Conservation (phyloP, 352 stramenopile genomes). For the Phytophthora constricta region DNA sequence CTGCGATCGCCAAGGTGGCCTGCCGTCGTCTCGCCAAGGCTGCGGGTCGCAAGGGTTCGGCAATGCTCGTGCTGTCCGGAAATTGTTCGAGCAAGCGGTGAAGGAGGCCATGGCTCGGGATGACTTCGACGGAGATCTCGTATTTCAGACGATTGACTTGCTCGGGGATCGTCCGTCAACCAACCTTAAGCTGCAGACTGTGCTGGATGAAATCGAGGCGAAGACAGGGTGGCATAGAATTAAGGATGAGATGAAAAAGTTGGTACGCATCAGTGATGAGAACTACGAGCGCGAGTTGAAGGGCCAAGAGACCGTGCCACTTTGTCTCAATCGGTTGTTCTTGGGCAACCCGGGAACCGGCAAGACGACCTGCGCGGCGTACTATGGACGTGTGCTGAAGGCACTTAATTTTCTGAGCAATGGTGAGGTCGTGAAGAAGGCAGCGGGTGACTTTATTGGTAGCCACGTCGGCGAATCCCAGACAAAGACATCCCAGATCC, state of each 20-base stretch:
- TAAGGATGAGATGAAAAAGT: slow-evolving; percentile 75
- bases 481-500: slow-evolving; percentile 84
- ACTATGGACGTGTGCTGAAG: slow-evolving; percentile 90
- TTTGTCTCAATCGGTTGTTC: slow-evolving; percentile 90
- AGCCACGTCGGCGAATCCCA: slow-evolving; percentile 85
- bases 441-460: slow-evolving; percentile 88
- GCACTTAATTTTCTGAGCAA: slow-evolving; percentile 91
- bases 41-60: slow-evolving; percentile 81
- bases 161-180: slow-evolving; percentile 78
- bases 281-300: slow-evolving; percentile 89
- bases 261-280: slow-evolving; percentile 78
- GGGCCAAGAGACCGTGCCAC: slow-evolving; percentile 57
- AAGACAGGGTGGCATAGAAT: slow-evolving; percentile 85
- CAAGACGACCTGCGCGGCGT: slow-evolving; percentile 91
- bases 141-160: slow-evolving; percentile 71
- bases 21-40: slow-evolving; percentile 69
- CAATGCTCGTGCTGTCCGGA: slow-evolving; percentile 83
- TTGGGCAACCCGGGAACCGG: slow-evolving; percentile 92
- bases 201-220: slow-evolving; percentile 64
- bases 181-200: slow-evolving; percentile 69
- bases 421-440: slow-evolving; percentile 90
- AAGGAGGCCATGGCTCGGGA: slow-evolving; percentile 71
- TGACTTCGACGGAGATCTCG: slow-evolving; percentile 64
- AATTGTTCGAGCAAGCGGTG: slow-evolving; percentile 74
- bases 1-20: slow-evolving; percentile 61